Conservation (phyloP, 805 yeast species). For the Myxozyma neotropica region DNA sequence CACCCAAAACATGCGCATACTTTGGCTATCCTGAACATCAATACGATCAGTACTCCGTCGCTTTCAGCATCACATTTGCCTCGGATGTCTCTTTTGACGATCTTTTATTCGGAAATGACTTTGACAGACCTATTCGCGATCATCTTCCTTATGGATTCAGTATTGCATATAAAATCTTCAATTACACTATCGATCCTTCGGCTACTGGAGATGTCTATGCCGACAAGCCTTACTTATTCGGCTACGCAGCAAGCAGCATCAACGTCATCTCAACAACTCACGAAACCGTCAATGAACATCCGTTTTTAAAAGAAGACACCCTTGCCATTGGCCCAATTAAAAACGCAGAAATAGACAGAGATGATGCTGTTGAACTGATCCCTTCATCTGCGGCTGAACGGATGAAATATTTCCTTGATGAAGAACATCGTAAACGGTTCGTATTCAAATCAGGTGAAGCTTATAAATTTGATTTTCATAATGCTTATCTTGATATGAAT, state of each 20-base stretch:
- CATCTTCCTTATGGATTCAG: slow-evolving; percentile 59
- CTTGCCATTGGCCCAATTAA: background rate
- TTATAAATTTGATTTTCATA: slow-evolving; percentile 57
- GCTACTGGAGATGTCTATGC: slow-evolving; percentile 62
- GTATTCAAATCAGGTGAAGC: slow-evolving; percentile 45
- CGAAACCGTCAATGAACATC: background rate
- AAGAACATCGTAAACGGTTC: slow-evolving; percentile 47
- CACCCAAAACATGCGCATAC: slow-evolving; percentile 35
- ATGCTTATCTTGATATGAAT: slow-evolving; percentile 53
- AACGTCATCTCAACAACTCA: slow-evolving; percentile 41
- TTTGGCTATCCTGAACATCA: slow-evolving; percentile 37
- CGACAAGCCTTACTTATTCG: slow-evolving; percentile 65
- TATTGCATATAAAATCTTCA: slow-evolving; percentile 59
- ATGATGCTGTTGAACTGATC: background rate
- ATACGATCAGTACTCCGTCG: slow-evolving; percentile 44
- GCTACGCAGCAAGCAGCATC: slow-evolving; percentile 61
- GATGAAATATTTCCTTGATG: slow-evolving; percentile 49
- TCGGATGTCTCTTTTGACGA: slow-evolving; percentile 40
- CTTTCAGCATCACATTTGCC: slow-evolving; percentile 49
- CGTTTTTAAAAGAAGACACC: slow-evolving; percentile 23
- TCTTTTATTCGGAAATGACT: slow-evolving; percentile 71
- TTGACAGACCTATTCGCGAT: slow-evolving; percentile 59
- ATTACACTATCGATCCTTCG: slow-evolving; percentile 63
- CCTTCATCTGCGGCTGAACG: slow-evolving; percentile 43
- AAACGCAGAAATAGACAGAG: background rate